Percentiles rank a stretch among this genome's conserved stretches.
Evolutionary conservation across 2,329 filamentous ascomycete species (phyloP).

Genomic region (Ceratocystis ficicola): DNA sequence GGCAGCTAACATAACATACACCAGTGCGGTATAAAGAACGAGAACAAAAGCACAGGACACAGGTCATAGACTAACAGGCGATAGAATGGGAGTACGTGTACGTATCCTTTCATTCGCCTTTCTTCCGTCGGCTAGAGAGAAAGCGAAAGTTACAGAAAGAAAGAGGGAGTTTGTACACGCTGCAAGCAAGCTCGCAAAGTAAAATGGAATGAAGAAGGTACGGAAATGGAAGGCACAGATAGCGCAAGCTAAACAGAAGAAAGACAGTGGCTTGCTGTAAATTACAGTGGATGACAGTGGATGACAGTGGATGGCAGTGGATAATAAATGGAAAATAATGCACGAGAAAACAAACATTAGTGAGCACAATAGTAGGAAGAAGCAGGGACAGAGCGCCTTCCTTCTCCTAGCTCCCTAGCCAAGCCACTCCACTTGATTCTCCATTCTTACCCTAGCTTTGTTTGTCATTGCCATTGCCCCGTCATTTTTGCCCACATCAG

Average conservation of each 20-base stretch:
- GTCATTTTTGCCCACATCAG: conserved; percentile 10
- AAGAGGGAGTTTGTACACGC: neutral
- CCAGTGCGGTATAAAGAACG: neutral
- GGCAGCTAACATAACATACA: neutral
- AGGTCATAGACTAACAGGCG: neutral
- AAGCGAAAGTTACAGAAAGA: neutral
- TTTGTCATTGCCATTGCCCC: conserved; percentile 6
- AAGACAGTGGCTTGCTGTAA: neutral
- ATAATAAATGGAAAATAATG: neutral
- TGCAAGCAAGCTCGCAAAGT: neutral
- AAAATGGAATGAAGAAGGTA: neutral
- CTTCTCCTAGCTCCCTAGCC: neutral
- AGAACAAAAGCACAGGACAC: neutral
- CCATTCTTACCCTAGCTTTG: neutral
- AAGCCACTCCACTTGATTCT: neutral
- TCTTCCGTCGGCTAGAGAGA: neutral
- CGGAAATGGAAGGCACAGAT: conserved; percentile 3
- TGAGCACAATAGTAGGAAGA: neutral
- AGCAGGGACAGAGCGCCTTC: neutral
- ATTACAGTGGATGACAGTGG: neutral
- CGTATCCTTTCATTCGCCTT: neutral
- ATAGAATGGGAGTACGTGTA: neutral
- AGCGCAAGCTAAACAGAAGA: neutral
- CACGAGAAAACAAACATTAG: too few species aligned
- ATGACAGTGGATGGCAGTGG: neutral